Percentiles rank a stretch among this genome's conserved stretches.
Conservation (phyloP, 768 basidiomycete species). For the Suillus weaverae region DNA sequence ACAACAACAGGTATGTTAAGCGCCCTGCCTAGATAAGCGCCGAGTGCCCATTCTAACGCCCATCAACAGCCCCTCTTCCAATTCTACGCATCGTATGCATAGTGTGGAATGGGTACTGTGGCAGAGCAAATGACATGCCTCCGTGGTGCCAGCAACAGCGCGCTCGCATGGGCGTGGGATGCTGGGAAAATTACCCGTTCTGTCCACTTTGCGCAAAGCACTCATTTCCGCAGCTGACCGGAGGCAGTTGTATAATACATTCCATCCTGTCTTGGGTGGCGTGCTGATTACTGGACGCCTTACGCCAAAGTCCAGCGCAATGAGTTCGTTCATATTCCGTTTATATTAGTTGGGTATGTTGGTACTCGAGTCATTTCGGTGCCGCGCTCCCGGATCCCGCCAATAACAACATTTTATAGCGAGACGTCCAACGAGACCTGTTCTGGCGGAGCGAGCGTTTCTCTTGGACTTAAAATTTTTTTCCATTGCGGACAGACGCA, state of each 20-base stretch:
- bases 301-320: constrained; percentile 41
- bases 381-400: background rate
- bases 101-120: constrained; percentile 43
- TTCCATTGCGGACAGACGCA: constrained; percentile 41
- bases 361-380: constrained; percentile 1
- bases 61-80: constrained; percentile 48
- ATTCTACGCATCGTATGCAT: constrained; percentile 48
- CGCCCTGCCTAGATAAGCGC: constrained; percentile 3
- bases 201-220: constrained; percentile 1
- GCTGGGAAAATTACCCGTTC: constrained; percentile 43
- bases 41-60: background rate
- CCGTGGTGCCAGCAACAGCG: constrained; percentile 49
- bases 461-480: constrained; percentile 42
- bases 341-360: constrained; percentile 55
- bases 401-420: constrained; percentile 23
- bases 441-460: constrained; percentile 40
- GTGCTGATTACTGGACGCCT: constrained; percentile 51
- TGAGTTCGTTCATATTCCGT: constrained; percentile 48
- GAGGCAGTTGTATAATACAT: constrained; percentile 41
- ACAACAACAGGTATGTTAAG: constrained; percentile 47
- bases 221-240: constrained; percentile 6
- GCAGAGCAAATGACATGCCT: constrained; percentile 45
- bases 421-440: constrained; percentile 63
- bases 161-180: constrained; percentile 57
- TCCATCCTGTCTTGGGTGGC: constrained; percentile 57